These are phyloP conservation scores for Erigeron canadensis DNA, from an alignment of 129 eudicot species.

Conservation along the genomic window DNA sequence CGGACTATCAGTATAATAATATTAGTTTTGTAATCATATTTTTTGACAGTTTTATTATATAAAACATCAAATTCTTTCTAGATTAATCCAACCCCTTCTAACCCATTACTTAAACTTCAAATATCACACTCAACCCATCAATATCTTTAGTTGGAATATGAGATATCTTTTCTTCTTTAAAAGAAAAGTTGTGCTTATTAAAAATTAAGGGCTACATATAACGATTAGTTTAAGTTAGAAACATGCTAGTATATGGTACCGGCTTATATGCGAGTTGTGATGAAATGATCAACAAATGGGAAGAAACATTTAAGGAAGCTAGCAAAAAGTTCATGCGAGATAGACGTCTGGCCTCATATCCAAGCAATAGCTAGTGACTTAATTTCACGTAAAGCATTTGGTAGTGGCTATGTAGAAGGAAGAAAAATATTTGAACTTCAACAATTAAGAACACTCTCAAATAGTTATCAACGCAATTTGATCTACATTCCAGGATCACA, in stretches of 20 bases:
- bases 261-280: conserved; percentile 9
- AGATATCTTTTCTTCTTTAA: no score
- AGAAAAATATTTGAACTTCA: conserved; percentile 23
- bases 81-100: not conserved
- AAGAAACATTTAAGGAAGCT: not conserved
- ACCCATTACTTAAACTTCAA: no score
- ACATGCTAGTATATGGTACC: conserved; percentile 12
- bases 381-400: conserved; percentile 17
- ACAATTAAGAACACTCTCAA: conserved; percentile 15
- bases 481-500: conserved; percentile 18
- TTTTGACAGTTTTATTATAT: no score
- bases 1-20: no score
- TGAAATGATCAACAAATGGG: conserved; percentile 23
- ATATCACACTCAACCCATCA: no score
- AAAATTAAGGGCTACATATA: no score
- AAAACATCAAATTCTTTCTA: not conserved
- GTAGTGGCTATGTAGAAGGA: conserved; percentile 19
- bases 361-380: conserved; percentile 7
- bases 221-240: no score
- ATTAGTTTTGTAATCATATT: no score
- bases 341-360: conserved; percentile 22
- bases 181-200: no score
- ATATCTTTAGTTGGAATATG: no score
- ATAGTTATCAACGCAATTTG: not conserved
- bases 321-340: not conserved